Conservation (phyloP, 164 flowering plant genomes). For the Chimonanthus praecox region DNA sequence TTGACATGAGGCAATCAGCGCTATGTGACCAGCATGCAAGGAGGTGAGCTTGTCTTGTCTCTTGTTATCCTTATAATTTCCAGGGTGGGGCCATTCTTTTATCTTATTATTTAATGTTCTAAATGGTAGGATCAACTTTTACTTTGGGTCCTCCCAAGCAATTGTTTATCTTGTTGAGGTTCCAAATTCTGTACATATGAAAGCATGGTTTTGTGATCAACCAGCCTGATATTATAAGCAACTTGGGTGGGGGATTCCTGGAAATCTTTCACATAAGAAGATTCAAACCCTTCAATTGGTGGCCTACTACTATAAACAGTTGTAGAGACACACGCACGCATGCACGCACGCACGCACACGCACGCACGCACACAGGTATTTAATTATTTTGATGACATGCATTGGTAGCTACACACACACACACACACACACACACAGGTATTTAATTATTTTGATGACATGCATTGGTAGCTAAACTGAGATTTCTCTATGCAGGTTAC, state of each 20-base stretch:
- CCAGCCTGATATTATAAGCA: background rate
- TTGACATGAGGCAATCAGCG: constrained; percentile 86
- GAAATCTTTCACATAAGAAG: background rate
- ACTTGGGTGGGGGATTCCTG: background rate
- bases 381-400: background rate
- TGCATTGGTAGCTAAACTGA: background rate
- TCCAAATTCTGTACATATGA: background rate
- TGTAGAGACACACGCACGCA: too few species aligned
- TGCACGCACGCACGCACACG: too few species aligned
- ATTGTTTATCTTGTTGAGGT: background rate
- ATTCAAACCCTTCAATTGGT: background rate
- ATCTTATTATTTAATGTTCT: background rate
- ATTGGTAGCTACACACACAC: background rate
- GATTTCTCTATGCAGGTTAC: constrained; percentile 41
- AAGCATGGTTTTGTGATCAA: background rate
- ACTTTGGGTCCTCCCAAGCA: background rate
- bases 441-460: background rate
- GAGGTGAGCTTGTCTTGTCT: constrained; percentile 40
- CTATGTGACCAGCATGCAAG: constrained; percentile 64
- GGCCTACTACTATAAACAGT: background rate
- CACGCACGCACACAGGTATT: too few species aligned
- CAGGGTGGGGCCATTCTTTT: background rate
- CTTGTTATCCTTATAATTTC: background rate
- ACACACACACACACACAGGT: too few species aligned
- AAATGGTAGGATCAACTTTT: background rate